Percentiles rank a stretch among this genome's conserved stretches.
Conservation (phyloP, 2,329 filamentous ascomycete genomes). For the Neofusicoccum kwambonambiense region DNA sequence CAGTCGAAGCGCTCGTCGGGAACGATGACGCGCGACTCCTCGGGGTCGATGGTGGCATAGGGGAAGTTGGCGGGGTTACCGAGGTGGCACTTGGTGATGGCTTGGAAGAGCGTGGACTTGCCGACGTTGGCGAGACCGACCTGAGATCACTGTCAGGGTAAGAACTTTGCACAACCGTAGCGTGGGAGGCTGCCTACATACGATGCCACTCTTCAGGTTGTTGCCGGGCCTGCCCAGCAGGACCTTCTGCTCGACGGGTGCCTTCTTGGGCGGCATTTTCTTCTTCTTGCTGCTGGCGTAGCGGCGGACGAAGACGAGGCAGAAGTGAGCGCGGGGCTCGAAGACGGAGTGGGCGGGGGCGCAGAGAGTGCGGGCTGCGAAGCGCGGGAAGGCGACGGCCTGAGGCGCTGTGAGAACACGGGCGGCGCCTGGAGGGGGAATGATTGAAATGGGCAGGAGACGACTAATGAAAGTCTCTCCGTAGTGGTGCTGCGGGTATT, state of each 20-base stretch:
- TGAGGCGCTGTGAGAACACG: constrained; percentile 42
- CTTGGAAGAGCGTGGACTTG: constrained; percentile 99
- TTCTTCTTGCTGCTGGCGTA: constrained; percentile 56
- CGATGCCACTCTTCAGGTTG: constrained; percentile 97
- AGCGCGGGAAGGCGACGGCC: constrained; percentile 51
- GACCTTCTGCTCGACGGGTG: constrained; percentile 88
- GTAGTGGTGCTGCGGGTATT: background rate
- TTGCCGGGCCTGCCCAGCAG: constrained; percentile 94
- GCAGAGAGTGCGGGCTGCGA: constrained; percentile 49
- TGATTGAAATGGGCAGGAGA: constrained; percentile 23
- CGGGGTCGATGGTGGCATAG: constrained; percentile 97
- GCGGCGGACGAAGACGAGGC: constrained; percentile 46
- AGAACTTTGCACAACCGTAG: constrained; percentile 31
- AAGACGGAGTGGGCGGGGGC: constrained; percentile 31
- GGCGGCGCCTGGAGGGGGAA: constrained; percentile 42
- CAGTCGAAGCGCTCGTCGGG: constrained; percentile 96
- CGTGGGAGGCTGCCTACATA: constrained; percentile 62
- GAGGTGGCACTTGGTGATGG: constrained; percentile 95
- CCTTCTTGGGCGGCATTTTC: constrained; percentile 97
- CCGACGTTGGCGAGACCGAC: constrained; percentile 98
- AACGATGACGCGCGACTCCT: constrained; percentile 96
- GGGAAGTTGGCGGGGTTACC: constrained; percentile 99
- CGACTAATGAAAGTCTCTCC: constrained; percentile 26
- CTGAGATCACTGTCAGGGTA: constrained; percentile 55
- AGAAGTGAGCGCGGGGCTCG: constrained; percentile 38